Conservation (phyloP, 257 asterid species). For the Hygrophila difformis region DNA sequence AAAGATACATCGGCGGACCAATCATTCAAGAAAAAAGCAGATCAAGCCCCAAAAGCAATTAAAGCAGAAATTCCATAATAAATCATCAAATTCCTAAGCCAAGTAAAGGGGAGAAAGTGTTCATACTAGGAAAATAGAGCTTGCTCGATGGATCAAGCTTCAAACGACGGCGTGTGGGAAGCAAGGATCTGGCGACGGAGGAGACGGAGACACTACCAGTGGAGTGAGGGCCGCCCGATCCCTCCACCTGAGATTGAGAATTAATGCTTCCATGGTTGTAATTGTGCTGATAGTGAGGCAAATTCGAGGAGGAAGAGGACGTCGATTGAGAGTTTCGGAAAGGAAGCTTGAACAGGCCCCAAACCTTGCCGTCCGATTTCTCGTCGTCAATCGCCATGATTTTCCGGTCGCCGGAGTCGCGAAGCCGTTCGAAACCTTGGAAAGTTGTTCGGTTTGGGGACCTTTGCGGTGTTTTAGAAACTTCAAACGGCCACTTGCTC, state of each 20-base stretch:
- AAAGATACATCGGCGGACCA: too few species aligned
- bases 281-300: slow-evolving; percentile 37
- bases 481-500: too few species aligned
- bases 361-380: slow-evolving; percentile 56
- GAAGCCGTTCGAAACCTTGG: too few species aligned
- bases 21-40: slow-evolving; percentile 3
- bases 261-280: slow-evolving; percentile 36
- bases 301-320: slow-evolving; percentile 33
- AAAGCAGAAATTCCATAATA: too few species aligned
- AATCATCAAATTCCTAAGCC: too few species aligned
- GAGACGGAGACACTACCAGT: slow-evolving; percentile 55
- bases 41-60: slow-evolving; percentile 14
- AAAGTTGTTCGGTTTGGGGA: too few species aligned
- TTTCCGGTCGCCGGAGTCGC: slow-evolving; percentile 21
- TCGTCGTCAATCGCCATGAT: slow-evolving; percentile 69
- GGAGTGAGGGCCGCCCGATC: slow-evolving; percentile 44
- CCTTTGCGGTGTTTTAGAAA: too few species aligned
- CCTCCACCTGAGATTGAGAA: slow-evolving; percentile 45
- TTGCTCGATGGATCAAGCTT: slow-evolving; percentile 87
- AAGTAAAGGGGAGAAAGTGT: background rate
- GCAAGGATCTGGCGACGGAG: slow-evolving; percentile 80
- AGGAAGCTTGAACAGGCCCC: slow-evolving; percentile 78
- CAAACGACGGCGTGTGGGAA: slow-evolving; percentile 85
- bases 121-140: slow-evolving; percentile 78
- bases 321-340: slow-evolving; percentile 52